Conservation (phyloP, 495 filamentous ascomycete species). For the Thozetella sp. region DNA sequence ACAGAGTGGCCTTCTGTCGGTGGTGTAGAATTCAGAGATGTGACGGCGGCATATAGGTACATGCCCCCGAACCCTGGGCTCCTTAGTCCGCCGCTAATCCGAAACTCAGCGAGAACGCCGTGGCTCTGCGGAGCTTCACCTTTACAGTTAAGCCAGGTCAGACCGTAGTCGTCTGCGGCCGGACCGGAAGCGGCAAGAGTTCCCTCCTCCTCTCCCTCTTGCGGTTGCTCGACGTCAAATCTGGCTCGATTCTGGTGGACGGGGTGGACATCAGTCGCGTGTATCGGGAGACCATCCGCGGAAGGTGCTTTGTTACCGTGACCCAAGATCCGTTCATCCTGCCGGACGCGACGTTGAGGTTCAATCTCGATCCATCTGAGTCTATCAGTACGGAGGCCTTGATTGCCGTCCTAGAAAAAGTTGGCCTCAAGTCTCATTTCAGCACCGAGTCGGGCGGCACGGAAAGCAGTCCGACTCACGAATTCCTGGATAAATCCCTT, state of each 20-base stretch:
- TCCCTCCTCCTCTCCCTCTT: conserved; percentile 36
- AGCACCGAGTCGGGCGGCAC: not conserved
- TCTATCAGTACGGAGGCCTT: conserved; percentile 1
- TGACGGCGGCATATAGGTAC: conserved; percentile 35
- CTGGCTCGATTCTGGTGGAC: conserved; percentile 32
- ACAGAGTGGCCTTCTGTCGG: conserved; percentile 34
- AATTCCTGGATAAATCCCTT: conserved; percentile 16
- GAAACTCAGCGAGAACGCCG: conserved; percentile 10
- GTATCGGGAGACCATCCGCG: conserved; percentile 21
- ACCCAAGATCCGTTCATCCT: conserved; percentile 44
- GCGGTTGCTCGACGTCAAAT: conserved; percentile 25
- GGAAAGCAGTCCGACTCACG: not conserved
- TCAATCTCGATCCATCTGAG: conserved; percentile 19
- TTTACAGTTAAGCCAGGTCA: conserved; percentile 34
- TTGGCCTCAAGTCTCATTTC: conserved; percentile 17
- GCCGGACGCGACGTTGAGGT: conserved; percentile 22
- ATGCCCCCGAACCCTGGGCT: not conserved
- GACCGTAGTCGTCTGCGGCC: conserved; percentile 28
- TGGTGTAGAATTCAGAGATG: conserved; percentile 24
- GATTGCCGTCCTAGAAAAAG: conserved; percentile 9
- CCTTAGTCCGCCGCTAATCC: not conserved
- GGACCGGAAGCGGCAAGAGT: conserved; percentile 42
- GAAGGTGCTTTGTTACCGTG: conserved; percentile 37
- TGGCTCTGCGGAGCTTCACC: conserved; percentile 29
- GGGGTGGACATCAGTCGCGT: conserved; percentile 28